phyloP scores from a whole-genome alignment of 768 basidiomycete species.

The Tulasnella sp. region DNA sequence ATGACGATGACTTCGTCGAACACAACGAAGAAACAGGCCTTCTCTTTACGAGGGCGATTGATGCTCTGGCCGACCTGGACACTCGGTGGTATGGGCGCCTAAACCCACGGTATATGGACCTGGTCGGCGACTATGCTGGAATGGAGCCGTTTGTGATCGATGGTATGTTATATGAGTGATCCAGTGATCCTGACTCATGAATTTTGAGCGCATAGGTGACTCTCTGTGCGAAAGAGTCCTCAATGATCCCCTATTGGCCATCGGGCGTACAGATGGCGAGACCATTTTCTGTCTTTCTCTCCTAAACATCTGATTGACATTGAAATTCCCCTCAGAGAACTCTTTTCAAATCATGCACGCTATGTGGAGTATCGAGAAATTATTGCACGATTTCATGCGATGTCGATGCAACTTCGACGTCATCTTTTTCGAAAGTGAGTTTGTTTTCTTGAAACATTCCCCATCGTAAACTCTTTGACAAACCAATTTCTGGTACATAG shows the following conservation, averaged over 20 bases:
- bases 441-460: background rate
- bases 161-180: conserved; percentile 29
- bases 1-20: too few relatives aligned
- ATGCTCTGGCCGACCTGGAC: background rate
- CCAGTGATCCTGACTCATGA: background rate
- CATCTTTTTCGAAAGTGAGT: conserved; percentile 48
- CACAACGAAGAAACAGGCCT: too few relatives aligned
- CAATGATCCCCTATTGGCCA: conserved; percentile 47
- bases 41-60: too few relatives aligned
- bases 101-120: conserved; percentile 47
- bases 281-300: background rate
- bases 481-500: background rate
- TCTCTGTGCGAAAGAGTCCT: conserved; percentile 48
- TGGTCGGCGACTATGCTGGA: conserved; percentile 61
- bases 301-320: too few relatives aligned
- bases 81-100: conserved; percentile 9
- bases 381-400: conserved; percentile 37
- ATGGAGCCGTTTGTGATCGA: conserved; percentile 54
- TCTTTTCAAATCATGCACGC: conserved; percentile 59
- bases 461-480: background rate
- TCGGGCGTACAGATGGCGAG: conserved; percentile 40
- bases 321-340: conserved; percentile 28
- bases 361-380: conserved; percentile 40
- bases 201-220: conserved; percentile 36
- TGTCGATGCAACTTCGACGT: conserved; percentile 49